phyloP scores from a whole-genome alignment of 345 rosid genomes.

The Sonneratia alba region DNA sequence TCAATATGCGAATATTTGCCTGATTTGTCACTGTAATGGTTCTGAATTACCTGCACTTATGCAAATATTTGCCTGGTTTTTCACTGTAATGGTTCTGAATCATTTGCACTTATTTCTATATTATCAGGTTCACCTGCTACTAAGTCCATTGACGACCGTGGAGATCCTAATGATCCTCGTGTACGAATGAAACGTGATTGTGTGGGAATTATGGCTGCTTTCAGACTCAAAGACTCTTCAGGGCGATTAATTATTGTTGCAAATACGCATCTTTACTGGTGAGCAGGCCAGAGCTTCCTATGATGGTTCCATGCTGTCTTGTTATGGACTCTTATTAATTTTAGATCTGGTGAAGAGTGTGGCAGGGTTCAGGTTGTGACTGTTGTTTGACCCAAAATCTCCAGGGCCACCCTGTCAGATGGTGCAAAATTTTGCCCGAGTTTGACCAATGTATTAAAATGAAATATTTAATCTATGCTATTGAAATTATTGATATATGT shows the following conservation, averaged over 20 bases:
- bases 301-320: neutral
- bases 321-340: neutral
- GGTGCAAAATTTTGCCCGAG: neutral
- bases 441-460: neutral
- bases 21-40: neutral
- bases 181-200: slow-evolving; percentile 82
- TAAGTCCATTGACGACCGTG: slow-evolving; percentile 31
- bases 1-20: neutral
- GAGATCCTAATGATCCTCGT: slow-evolving; percentile 72
- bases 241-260: slow-evolving; percentile 58
- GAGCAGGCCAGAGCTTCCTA: slow-evolving; percentile 8
- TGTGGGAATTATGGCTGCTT: slow-evolving; percentile 91
- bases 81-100: neutral
- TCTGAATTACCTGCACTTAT: neutral
- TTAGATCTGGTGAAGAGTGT: neutral
- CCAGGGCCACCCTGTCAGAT: neutral
- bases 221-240: slow-evolving; percentile 51
- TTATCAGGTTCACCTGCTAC: slow-evolving; percentile 22
- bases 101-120: neutral
- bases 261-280: slow-evolving; percentile 91
- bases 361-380: neutral
- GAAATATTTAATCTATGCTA: neutral
- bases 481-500: no score
- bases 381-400: neutral
- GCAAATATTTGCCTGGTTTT: neutral